Base-by-base conservation (phyloP, 2,329 filamentous ascomycete species). In the Neoscytalidium dimidiatum region DNA sequence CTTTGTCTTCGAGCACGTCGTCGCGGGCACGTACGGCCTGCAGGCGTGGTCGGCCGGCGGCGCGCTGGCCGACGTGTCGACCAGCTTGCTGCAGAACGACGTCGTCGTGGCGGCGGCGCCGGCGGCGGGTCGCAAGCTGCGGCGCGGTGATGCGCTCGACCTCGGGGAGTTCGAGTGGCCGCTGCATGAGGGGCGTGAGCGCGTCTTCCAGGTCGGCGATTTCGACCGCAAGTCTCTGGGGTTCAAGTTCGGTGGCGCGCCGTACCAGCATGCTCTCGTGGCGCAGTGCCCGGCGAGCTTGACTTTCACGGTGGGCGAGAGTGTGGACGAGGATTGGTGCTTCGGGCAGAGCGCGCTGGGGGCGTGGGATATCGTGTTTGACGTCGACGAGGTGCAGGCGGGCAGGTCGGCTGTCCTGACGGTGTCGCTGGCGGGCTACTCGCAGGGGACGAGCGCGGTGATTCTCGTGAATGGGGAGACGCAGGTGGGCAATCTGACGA, bases 21-120 rank as follows among this genome's bases (percentile, higher is more conserved):
- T 82, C 4, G 72, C 73, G 0, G 81, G 77, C 0, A 76, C 73
- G 1, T 85, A 84, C 66, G 82, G 78, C 0, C 69, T 85, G 1
- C 81, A 84, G 63, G 82, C 82, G 0, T 85, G 83, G 82, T 79
- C 80, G 1, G 81, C 82, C 66, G 82, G 53, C 2, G 41, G 82
- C 64, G 80, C 66, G 7, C 72, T 84, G 14, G 73, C 71, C 6
- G 78, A 83, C 53, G 81, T 85, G 1, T 79, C 79, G 14, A 84
- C 82, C 0, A 77, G 77, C 23, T 77, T 82, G 65, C 70, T 79
- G 0, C 69, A 74, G 14, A 81, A 81, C 64, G 77, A 80, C 56
- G 71, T 84, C 19, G 71, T 69, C 1, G 75, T 84, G 14, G 67
- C 75, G 0, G 72, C 71, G 3, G 72, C 19, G 14, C 9, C 38